Evolutionary conservation across 2,329 filamentous ascomycete species (phyloP), one percentile per base, ranked within the genome.

Genomic region (Epichloe brachyelytri): DNA sequence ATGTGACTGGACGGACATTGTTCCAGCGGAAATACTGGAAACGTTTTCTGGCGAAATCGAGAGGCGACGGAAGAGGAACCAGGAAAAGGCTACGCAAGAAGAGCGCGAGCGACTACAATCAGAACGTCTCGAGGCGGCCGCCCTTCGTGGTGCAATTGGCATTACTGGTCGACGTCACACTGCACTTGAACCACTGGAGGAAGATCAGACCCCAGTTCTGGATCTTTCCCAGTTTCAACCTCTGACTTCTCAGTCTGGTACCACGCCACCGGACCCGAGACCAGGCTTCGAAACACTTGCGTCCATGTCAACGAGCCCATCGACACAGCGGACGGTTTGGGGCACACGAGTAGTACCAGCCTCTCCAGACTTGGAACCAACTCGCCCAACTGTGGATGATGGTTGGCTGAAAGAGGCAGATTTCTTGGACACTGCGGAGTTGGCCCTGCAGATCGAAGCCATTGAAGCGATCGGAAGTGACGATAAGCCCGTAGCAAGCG

Each of bases 1-100:
- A 68, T 96, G 90, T 62, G 89, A 96, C 65, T 96, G 90, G 90
- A 89, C 87, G 3, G 89, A 95, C 57, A 86, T 93, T 38, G 86
- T 96, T 5, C 77, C 82, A 3, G 75, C 82, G 1, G 83, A 87
- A 48, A 77, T 87, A 3, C 72, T 96, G n/a, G 81, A 81, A 39
- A 76, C 77, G 1, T 96, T 95, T 66, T 73, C 76, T n/a, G 69
- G 74, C 0, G 88, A 95, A 53, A 85, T 93, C 49, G 85, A 87
- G 56, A 77, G 79, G 51, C 77, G 90, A 49, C 76, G 88, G 51
- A 88, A 85, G 65, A 77, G 79, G 50, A 89, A 94, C 59, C 75
- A 76, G 5, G 90, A 95, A 58, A 95, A 95, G 66, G 87, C 88
- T 53, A 78, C 78, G 0, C 83, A 86, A 53, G 90, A 96, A 63